phyloP scores from a whole-genome alignment of 2,329 filamentous ascomycete genomes.

The Pseudodiploospora longispora region DNA sequence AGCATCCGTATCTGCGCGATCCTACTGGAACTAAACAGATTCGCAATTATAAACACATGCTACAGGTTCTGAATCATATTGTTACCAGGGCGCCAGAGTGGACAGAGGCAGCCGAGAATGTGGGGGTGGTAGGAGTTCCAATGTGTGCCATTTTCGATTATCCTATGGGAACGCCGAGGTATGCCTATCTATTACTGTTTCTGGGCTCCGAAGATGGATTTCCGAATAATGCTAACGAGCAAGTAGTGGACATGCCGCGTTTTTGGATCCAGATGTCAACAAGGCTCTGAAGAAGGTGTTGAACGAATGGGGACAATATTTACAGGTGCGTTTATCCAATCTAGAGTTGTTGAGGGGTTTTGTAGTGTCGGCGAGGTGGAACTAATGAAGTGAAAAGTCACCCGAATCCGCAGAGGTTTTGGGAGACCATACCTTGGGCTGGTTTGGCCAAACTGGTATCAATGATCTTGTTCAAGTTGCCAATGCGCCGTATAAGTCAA shows the following conservation, averaged over 20 bases:
- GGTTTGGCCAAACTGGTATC: constrained; percentile 45
- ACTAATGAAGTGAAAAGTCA: constrained; percentile 21
- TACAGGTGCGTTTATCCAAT: constrained; percentile 28
- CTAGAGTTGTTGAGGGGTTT: no score
- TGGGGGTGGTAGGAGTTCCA: constrained; percentile 46
- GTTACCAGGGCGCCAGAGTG: constrained; percentile 43
- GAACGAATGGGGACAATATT: constrained; percentile 49
- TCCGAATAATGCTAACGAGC: neutral
- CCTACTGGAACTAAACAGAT: constrained; percentile 56
- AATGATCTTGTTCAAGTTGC: constrained; percentile 43
- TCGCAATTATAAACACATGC: constrained; percentile 58
- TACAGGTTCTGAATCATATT: constrained; percentile 56
- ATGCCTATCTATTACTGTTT: constrained; percentile 5
- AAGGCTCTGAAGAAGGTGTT: constrained; percentile 44
- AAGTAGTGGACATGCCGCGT: constrained; percentile 41
- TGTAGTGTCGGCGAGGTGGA: neutral
- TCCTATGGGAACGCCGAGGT: constrained; percentile 47
- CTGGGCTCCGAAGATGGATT: neutral
- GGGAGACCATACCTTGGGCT: constrained; percentile 35
- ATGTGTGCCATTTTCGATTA: constrained; percentile 47
- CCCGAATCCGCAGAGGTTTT: constrained; percentile 47
- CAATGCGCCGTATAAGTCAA: constrained; percentile 34
- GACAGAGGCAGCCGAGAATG: constrained; percentile 42
- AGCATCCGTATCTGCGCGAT: constrained; percentile 51
- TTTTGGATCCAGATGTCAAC: constrained; percentile 48